These are phyloP conservation scores for Penicillium sp. DNA, from an alignment of 2,329 filamentous ascomycete species.

Conservation along the genomic window DNA sequence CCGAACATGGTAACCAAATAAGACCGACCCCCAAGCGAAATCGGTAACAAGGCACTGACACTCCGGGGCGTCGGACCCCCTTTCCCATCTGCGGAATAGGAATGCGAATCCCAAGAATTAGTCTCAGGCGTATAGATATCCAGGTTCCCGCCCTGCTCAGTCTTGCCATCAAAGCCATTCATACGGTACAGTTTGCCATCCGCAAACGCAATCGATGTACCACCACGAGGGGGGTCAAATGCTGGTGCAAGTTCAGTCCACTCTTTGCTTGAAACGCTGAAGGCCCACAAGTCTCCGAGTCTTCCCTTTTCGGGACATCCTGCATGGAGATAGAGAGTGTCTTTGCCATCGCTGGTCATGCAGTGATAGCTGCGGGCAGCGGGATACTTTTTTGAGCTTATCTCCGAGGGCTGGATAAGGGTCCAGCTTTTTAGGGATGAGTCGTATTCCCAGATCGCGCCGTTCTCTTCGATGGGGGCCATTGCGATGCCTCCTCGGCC, in stretches of 20 bases:
- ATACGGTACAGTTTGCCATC: conserved; percentile 71
- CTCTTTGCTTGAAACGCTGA: conserved; percentile 61
- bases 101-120: conserved; percentile 41
- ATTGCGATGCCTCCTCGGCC: conserved; percentile 71
- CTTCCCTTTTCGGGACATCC: conserved; percentile 67
- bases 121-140: conserved; percentile 56
- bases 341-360: conserved; percentile 60
- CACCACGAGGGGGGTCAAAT: conserved; percentile 66
- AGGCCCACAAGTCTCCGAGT: conserved; percentile 74
- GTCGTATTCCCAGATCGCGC: conserved; percentile 75
- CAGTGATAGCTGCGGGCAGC: conserved; percentile 71
- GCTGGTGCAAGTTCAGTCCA: conserved; percentile 71
- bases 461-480: conserved; percentile 70
- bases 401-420: conserved; percentile 57
- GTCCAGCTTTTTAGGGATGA: conserved; percentile 65
- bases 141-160: conserved; percentile 68
- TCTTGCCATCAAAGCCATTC: conserved; percentile 73
- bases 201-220: conserved; percentile 65
- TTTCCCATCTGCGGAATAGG: conserved; percentile 42
- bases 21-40: conserved; percentile 36
- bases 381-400: conserved; percentile 52
- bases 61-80: conserved; percentile 52
- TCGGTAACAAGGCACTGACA: conserved; percentile 49
- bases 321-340: conserved; percentile 74
- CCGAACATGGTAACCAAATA: conserved; percentile 55